Evolutionary conservation across 352 stramenopile species (phyloP), one percentile per base, ranked within the genome.

Genomic region (Phytophthora tentaculata): DNA sequence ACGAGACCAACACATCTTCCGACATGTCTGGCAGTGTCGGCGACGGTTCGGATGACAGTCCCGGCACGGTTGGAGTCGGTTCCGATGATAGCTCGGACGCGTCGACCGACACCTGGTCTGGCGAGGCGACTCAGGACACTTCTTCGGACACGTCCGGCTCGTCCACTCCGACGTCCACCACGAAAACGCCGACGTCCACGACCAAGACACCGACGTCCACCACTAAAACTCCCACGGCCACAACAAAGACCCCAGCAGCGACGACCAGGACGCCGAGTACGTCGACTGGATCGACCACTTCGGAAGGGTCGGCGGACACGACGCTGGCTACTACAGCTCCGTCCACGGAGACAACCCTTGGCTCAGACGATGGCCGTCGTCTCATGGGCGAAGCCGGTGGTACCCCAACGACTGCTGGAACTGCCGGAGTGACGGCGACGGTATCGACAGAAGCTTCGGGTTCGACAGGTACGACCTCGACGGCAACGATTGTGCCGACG

Each of bases 221-320:
- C 5, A 67, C 61, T 1, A 74, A 74, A 29, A 71, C 78, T 19
- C 71, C 77, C 10, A 56, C 66, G 6, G 26, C 70, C 1, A 63
- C 69, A 1, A 72, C 75, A 9, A 61, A 66, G 23, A 73, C 69
- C 10, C 61, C 71, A 9, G 20, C 23, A 23, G n/a, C 56, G 0
- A 67, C 57, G 1, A 62, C 61, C 1, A 70, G 52, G 28, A 61
- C 75, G 7, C 54, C 61, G 22, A 60, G 53, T 24, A 63, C 64
- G 12, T 56, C 60, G 26, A 57, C 48, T 24, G 61, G 64, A 5
- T 56, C 64, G 44, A 35, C 22, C 14, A 79, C 59, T 3, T 76
- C 73, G 8, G 71, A 66, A 3, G 68, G 63, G 16, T 73, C 78
- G 6, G 47, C 49, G 1, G 26, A 52, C 16, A 74, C 69, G 2